Conservation (phyloP, 1,139 yeast species). For the Sugiyamaella xylanicola region DNA sequence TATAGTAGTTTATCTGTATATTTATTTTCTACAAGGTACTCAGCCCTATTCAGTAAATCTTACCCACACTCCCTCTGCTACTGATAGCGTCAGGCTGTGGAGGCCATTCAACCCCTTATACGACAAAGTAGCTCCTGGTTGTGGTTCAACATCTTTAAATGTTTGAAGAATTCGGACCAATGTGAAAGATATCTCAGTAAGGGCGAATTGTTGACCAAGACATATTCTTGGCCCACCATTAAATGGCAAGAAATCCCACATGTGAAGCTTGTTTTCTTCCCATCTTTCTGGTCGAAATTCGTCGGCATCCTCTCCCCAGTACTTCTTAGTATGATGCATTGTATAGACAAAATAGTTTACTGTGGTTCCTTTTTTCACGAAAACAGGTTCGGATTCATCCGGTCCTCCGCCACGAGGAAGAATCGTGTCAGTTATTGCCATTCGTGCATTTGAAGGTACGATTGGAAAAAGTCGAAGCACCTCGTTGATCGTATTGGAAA, state of each 20-base stretch:
- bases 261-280: conserved; percentile 35
- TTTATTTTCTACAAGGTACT: too few relatives aligned
- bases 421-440: conserved; percentile 50
- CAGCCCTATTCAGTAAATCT: conserved; percentile 18
- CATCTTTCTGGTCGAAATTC: conserved; percentile 58
- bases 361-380: conserved; percentile 51
- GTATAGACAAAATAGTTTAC: conserved; percentile 50
- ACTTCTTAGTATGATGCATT: conserved; percentile 50
- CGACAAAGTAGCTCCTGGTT: background rate
- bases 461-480: conserved; percentile 57
- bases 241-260: conserved; percentile 58
- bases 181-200: conserved; percentile 57
- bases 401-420: conserved; percentile 58
- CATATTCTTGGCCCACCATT: conserved; percentile 66
- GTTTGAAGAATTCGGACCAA: conserved; percentile 48
- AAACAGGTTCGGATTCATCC: conserved; percentile 48
- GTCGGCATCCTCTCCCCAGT: conserved; percentile 54
- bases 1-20: background rate
- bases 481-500: conserved; percentile 54
- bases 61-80: conserved; percentile 26
- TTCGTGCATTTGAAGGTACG: conserved; percentile 56
- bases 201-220: conserved; percentile 61
- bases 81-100: conserved; percentile 24
- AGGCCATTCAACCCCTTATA: background rate
- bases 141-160: conserved; percentile 24